Conservation (phyloP, 2,329 filamentous ascomycete genomes). For the Ploettnerulaceae sp. region DNA sequence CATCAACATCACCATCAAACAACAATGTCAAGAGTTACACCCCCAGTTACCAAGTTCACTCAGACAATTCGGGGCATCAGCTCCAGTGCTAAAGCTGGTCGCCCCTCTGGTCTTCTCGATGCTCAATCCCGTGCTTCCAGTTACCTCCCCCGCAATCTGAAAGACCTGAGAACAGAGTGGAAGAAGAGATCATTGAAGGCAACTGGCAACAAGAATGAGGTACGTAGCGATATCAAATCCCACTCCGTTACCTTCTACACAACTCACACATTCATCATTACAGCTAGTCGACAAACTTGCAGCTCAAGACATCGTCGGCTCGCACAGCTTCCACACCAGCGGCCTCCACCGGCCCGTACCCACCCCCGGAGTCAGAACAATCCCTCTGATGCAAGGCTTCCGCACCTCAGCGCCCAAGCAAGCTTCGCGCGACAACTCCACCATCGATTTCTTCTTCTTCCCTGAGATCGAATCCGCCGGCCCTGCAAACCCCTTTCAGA, state of each 20-base stretch:
- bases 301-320: conserved; percentile 24
- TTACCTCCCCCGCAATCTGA: conserved; percentile 28
- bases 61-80: conserved; percentile 26
- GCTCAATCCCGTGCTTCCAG: conserved; percentile 21
- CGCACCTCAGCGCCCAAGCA: conserved; percentile 42
- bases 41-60: conserved; percentile 29
- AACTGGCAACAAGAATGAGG: conserved; percentile 29
- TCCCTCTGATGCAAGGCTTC: conserved; percentile 62
- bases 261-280: background rate
- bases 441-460: conserved; percentile 47
- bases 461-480: conserved; percentile 40
- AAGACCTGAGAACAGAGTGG: conserved; percentile 28
- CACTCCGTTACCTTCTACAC: background rate
- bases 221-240: conserved; percentile 10
- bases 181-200: conserved; percentile 24
- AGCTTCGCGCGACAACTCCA: conserved; percentile 31
- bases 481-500: conserved; percentile 31
- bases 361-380: conserved; percentile 39
- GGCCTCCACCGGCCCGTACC: conserved; percentile 32
- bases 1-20: conserved; percentile 11
- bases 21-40: conserved; percentile 34
- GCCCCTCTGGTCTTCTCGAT: conserved; percentile 25
- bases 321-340: conserved; percentile 27
- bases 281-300: conserved; percentile 30
- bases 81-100: conserved; percentile 24